Percentiles rank a stretch among this genome's conserved stretches.
Evolutionary conservation across 257 asterid genomes (phyloP).

Genomic region (Dorcoceras hygrometricum): DNA sequence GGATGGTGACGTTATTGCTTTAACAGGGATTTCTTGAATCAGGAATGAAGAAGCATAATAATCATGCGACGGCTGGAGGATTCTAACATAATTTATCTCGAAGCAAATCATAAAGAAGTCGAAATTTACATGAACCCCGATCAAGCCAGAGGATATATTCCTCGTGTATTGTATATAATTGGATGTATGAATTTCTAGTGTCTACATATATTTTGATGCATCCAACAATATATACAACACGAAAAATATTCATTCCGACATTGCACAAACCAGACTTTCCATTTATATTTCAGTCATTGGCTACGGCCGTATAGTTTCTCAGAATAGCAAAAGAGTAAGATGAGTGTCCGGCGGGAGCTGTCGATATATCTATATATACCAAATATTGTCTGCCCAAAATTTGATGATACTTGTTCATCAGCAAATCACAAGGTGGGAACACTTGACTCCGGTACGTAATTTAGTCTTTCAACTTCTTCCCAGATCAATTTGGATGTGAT

Average conservation of each 20-base stretch:
- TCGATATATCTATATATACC: slow-evolving; percentile 26
- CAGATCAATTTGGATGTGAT: slow-evolving; percentile 62
- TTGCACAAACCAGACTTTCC: background rate
- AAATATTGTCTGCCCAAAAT: slow-evolving; percentile 19
- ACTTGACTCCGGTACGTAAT: slow-evolving; percentile 39
- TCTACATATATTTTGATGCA: background rate
- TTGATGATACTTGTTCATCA: slow-evolving; percentile 7
- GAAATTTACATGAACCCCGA: background rate
- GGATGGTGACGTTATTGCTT: no score
- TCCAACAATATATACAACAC: background rate
- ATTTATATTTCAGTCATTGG: background rate
- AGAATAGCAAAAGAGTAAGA: slow-evolving; percentile 24
- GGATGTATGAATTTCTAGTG: background rate
- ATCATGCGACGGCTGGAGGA: background rate
- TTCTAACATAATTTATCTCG: no score
- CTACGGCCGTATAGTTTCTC: slow-evolving; percentile 5
- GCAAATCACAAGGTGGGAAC: slow-evolving; percentile 31
- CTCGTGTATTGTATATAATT: background rate
- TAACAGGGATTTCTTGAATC: background rate
- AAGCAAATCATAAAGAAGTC: background rate
- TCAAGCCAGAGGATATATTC: background rate
- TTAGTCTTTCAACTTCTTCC: slow-evolving; percentile 60
- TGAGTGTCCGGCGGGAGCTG: slow-evolving; percentile 20
- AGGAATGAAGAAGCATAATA: background rate
- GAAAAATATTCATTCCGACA: background rate